Evolutionary conservation across 257 asterid species (phyloP).

Genomic region (Phtheirospermum japonicum): DNA sequence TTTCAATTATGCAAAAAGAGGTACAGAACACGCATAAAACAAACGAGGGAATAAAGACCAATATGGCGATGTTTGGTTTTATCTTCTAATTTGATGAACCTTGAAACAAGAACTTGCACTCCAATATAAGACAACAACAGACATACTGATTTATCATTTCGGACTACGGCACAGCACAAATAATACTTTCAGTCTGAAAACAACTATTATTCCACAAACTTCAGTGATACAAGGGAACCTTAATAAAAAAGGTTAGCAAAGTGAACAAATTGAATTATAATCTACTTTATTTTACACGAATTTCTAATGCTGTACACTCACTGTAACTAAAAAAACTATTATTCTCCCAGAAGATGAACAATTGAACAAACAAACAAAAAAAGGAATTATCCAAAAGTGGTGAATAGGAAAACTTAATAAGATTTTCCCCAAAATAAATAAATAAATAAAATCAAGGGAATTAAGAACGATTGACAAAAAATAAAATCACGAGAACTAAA

Average conservation of each 20-base stretch:
- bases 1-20: not conserved
- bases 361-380: not conserved
- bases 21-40: not conserved
- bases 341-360: not conserved
- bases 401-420: not conserved
- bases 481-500: too few relatives aligned
- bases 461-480: too few relatives aligned
- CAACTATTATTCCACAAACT: not conserved
- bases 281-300: not conserved
- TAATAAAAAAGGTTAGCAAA: not conserved
- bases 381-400: not conserved
- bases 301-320: too few relatives aligned
- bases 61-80: not conserved
- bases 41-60: too few relatives aligned
- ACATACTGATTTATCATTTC: not conserved
- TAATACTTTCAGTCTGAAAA: not conserved
- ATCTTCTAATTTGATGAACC: not conserved
- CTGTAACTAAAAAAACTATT: not conserved
- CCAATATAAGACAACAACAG: not conserved
- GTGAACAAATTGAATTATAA: not conserved
- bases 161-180: not conserved
- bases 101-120: not conserved
- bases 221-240: not conserved
- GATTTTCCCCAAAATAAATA: too few relatives aligned
- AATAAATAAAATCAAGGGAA: too few relatives aligned